Evolutionary conservation across 129 eudicot genomes (phyloP), one percentile per base, ranked within the genome.

Genomic region (Saposhnikovia divaricata): DNA sequence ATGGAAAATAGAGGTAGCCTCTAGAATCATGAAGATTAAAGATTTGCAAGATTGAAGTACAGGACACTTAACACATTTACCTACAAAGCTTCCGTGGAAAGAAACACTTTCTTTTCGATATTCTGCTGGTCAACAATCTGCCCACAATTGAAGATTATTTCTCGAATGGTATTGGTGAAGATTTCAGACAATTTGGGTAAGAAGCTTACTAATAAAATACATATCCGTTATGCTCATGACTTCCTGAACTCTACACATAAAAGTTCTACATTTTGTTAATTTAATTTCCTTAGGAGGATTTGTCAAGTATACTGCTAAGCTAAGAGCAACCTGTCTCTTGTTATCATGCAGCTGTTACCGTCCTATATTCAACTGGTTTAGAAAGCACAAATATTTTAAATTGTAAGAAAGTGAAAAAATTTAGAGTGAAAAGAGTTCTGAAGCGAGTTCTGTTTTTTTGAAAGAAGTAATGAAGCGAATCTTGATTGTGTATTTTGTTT

Each of bases 61-160:
- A n/a, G n/a, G n/a, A n/a, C n/a, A n/a, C n/a, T n/a, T n/a, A n/a
- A n/a, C n/a, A n/a, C n/a, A n/a, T n/a, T n/a, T n/a, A n/a, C n/a
- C n/a, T n/a, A n/a, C n/a, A n/a, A 27, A 43, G 15, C 77, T 43
- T 55, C 98, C 98, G 16, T 94, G 98, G 97, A 94, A 94, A 73
- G 98, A 94, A 81, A 94, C 98, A 21, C 89, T 94, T 38, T 90
- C 98, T 15, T 85, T 94, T 82, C 74, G 85, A 13, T 91, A 83
- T 80, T 84, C 83, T 10, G 78, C 89, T 2, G 85, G 85, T 80
- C 80, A 72, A 38, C 81, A 85, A n/a, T 42, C 68, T 69, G 28
- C 82, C 3, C 73, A 73, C 53, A 70, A 75, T 93, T 44, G 83
- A 87, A 68, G 86, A 87, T 78, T 93, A 93, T 78, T 81, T 93